Evolutionary conservation across 805 yeast species (phyloP), one percentile per base, ranked within the genome.

Genomic region (Phaffomyces thermotolerans): DNA sequence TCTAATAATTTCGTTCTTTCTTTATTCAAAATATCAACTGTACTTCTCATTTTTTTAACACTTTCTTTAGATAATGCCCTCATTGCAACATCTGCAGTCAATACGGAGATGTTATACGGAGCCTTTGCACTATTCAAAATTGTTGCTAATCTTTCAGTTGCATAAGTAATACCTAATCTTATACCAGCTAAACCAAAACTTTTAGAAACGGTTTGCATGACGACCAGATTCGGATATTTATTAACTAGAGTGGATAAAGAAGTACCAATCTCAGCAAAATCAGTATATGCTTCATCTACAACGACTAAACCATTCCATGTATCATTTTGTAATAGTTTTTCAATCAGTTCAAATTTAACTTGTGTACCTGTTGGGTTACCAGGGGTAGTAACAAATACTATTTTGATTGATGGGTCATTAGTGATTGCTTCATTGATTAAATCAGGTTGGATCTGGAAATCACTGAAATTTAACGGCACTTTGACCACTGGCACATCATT

Each of bases 131-230:
- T 78, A 62, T 93, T 93, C 54, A 93, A 66, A 39, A 85, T 75
- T 5, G 63, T 54, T 0, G 96, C 75, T 38, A 93, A 67, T 48
- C 74, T 76, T 13, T 69, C 66, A 15, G 74, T 67, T 4, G 90
- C 73, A 57, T 62, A 91, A 1, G 96, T 81, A 47, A 89, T 69
- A 23, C 99, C 99, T 36, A 91, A 64, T 54, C 99, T 76, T 40
- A 90, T 83, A 37, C 97, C 98, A 4, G 99, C 99, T 42, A 93
- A 75, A 17, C 99, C 99, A 66, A 93, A 93, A 0, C 98, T 83
- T 60, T 93, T 93, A 17, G 97, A 89, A 34, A 93, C 65, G 0
- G 99, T 93, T 64, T 93, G 99, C 62, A 90, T 68, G 12, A 87
- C 96, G 15, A 85, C 89, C 42, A 93, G 67, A 57, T 89, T 86